Evolutionary conservation across 2,329 filamentous ascomycete genomes (phyloP).

Genomic region (Drechslerella coelobrocha): DNA sequence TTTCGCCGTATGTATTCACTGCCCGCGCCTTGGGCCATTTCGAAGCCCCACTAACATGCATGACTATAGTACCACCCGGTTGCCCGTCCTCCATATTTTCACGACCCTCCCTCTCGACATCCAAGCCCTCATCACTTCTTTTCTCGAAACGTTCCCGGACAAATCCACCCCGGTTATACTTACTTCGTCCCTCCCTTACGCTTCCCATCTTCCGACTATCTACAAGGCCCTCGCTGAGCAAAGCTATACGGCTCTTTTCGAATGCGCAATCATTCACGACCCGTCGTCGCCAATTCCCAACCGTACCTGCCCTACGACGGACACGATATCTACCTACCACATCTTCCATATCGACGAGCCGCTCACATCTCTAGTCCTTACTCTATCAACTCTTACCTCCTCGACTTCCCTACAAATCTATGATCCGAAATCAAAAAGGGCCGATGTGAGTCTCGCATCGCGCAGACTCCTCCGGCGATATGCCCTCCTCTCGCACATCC

Average conservation of each 20-base stretch:
- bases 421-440: slow-evolving; percentile 62
- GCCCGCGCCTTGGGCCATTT: neutral
- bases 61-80: slow-evolving; percentile 47
- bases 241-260: slow-evolving; percentile 75
- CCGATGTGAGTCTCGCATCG: slow-evolving; percentile 58
- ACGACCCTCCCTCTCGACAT: slow-evolving; percentile 75
- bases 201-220: slow-evolving; percentile 72
- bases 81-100: slow-evolving; percentile 55
- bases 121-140: slow-evolving; percentile 66
- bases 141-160: slow-evolving; percentile 73
- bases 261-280: slow-evolving; percentile 76
- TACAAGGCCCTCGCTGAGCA: slow-evolving; percentile 63
- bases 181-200: slow-evolving; percentile 88
- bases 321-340: slow-evolving; percentile 31
- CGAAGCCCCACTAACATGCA: neutral
- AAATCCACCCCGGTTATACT: slow-evolving; percentile 72
- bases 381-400: slow-evolving; percentile 78
- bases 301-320: slow-evolving; percentile 67
- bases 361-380: slow-evolving; percentile 81
- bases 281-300: slow-evolving; percentile 85
- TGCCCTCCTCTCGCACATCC: slow-evolving; percentile 79
- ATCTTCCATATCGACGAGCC: slow-evolving; percentile 88
- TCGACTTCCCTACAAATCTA: slow-evolving; percentile 55
- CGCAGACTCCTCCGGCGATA: slow-evolving; percentile 80
- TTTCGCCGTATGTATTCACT: slow-evolving; percentile 78